Evolutionary conservation across 768 basidiomycete genomes (phyloP).

Genomic region (Hydnum rufescens): DNA sequence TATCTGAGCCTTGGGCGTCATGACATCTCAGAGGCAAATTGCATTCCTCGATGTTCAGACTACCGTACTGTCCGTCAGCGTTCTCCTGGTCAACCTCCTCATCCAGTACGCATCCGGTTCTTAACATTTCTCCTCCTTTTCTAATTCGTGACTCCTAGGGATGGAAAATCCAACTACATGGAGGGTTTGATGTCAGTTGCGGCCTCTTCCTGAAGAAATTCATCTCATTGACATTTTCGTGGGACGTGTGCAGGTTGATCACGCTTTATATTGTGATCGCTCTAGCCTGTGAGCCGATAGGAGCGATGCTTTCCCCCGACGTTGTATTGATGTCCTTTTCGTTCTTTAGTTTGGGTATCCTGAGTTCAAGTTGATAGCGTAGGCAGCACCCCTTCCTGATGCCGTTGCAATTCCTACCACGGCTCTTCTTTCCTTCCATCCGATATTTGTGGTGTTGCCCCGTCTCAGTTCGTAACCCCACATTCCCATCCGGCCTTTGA

Average conservation of each 20-base stretch:
- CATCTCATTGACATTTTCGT: not conserved
- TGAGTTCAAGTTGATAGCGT: too few species aligned
- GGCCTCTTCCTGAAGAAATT: not conserved
- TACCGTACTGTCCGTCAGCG: conserved; percentile 67
- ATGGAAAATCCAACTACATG: conserved; percentile 82
- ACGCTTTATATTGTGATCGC: conserved; percentile 66
- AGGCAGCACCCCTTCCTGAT: too few species aligned
- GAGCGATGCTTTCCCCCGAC: not conserved
- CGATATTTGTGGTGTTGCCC: too few species aligned
- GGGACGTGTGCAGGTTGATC: conserved; percentile 15
- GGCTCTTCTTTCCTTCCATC: too few species aligned
- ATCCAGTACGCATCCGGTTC: conserved; percentile 21
- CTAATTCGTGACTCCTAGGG: conserved; percentile 20
- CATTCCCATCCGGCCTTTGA: too few species aligned
- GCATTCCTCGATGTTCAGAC: conserved; percentile 37
- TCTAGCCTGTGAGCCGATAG: conserved; percentile 44
- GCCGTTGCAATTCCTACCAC: too few species aligned
- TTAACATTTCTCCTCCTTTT: not conserved
- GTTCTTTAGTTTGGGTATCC: not conserved
- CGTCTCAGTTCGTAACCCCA: too few species aligned
- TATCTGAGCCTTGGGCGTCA: not conserved
- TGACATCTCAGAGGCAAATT: conserved; percentile 1
- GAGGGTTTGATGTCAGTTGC: conserved; percentile 53
- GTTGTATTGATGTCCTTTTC: not conserved
- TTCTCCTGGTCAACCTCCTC: conserved; percentile 70